phyloP scores from a whole-genome alignment of 2,329 filamentous ascomycete genomes.

The Aspergillus tubingensis region DNA sequence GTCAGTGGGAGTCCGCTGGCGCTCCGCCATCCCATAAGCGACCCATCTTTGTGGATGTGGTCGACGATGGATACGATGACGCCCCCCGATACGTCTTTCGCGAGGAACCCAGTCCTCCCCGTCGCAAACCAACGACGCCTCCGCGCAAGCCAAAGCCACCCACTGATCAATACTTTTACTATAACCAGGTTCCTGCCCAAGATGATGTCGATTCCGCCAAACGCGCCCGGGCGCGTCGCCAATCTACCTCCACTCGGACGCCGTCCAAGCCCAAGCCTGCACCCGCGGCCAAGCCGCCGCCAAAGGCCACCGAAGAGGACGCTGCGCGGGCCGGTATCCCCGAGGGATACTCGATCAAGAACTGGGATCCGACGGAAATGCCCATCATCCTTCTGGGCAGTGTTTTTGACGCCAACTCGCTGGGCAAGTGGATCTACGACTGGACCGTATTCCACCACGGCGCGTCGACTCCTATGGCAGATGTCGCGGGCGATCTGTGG shows the following conservation, averaged over 20 bases:
- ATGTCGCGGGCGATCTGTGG: conserved; percentile 94
- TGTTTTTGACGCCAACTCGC: conserved; percentile 94
- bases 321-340: conserved; percentile 70
- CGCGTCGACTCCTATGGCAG: conserved; percentile 77
- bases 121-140: conserved; percentile 34
- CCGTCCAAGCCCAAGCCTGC: conserved; percentile 45
- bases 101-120: conserved; percentile 41
- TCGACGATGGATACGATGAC: conserved; percentile 57
- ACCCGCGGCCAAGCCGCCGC: conserved; percentile 40
- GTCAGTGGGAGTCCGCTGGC: conserved; percentile 19
- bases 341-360: conserved; percentile 89
- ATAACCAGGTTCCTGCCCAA: conserved; percentile 56
- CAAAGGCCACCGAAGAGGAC: conserved; percentile 66
- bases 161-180: conserved; percentile 56
- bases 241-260: conserved; percentile 55
- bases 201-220: conserved; percentile 55
- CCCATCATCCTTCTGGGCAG: conserved; percentile 93
- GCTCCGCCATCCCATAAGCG: conserved; percentile 47
- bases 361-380: conserved; percentile 94
- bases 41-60: conserved; percentile 59
- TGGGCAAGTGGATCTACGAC: conserved; percentile 99
- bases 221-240: conserved; percentile 54
- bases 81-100: conserved; percentile 48
- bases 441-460: conserved; percentile 95
- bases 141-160: conserved; percentile 46